Conservation (phyloP, 1,284 basidiomycete genomes). For the Peniophora sp. region DNA sequence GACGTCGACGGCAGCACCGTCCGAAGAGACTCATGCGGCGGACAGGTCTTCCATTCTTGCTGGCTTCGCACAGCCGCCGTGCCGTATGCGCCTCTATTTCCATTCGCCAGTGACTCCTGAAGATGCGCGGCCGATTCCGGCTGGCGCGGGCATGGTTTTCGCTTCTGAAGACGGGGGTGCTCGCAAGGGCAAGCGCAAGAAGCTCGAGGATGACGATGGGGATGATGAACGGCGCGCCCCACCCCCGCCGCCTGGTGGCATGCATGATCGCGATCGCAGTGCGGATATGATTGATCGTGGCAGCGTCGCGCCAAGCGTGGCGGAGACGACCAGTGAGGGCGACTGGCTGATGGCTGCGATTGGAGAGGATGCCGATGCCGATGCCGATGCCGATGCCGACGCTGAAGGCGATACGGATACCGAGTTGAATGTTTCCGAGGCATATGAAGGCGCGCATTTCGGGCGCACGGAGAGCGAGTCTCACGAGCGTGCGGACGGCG, state of each 20-base stretch:
- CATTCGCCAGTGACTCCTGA: slow-evolving; percentile 76
- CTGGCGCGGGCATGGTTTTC: slow-evolving; percentile 34
- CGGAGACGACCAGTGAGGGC: slow-evolving; percentile 63
- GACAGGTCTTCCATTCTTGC: slow-evolving; percentile 12
- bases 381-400: slow-evolving; percentile 32
- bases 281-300: slow-evolving; percentile 27
- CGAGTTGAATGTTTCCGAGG: slow-evolving; percentile 38
- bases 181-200: slow-evolving; percentile 76
- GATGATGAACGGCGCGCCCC: slow-evolving; percentile 58
- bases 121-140: slow-evolving; percentile 64
- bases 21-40: slow-evolving; percentile 3
- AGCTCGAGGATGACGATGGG: slow-evolving; percentile 75
- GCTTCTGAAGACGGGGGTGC: slow-evolving; percentile 44
- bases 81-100: slow-evolving; percentile 80
- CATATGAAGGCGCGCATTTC: slow-evolving; percentile 13
- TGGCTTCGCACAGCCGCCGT: slow-evolving; percentile 44
- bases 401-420: slow-evolving; percentile 30
- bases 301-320: slow-evolving; percentile 50
- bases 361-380: slow-evolving; percentile 39
- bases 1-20: background rate
- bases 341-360: slow-evolving; percentile 84
- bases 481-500: slow-evolving; percentile 26
- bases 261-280: slow-evolving; percentile 21
- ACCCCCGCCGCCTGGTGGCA: slow-evolving; percentile 46
- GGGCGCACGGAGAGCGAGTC: slow-evolving; percentile 26